Base-by-base conservation (phyloP, 2,329 filamentous ascomycete genomes). In the Geosmithia flava region DNA sequence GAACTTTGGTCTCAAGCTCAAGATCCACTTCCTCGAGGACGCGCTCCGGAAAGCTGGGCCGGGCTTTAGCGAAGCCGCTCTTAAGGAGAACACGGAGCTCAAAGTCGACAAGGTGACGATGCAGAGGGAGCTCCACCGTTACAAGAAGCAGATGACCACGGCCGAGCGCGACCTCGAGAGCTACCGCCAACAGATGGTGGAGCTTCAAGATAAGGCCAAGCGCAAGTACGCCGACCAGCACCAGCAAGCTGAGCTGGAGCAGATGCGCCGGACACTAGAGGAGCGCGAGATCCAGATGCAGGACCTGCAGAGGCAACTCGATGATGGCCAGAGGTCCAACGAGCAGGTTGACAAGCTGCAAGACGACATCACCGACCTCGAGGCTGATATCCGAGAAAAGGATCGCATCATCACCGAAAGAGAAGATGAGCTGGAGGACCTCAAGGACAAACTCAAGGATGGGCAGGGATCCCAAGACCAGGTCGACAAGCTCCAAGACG, bases 11-110 rank as follows among this genome's bases (percentile, higher is more conserved):
- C 74, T 98, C 48, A 97, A 97, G 66, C 76, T 97, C 56, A 96
- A 95, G 65, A 95, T 97, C 47, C 89, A 97, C 64, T 98, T 95
- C 62, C 75, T 98, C 49, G 89, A 98, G 63, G 88, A 97, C 56
- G 87, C 87, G 15, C 68, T 98, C 46, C 80, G 83, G 47, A 95
- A 94, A 62, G 80, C 85, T 48, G 91, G 91, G 1, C 89, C 87
- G 7, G 88, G 90, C 48, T 93, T 90, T 69, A 94, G 90, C 58
- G 85, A 95, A 63, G 81, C 81, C 29, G 88, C 91, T 3, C 70
- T 98, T 27, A 88, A 87, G 61, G 93, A 98, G 66, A 98, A 98
- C 61, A 94, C 93, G 3, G 90, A 95, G 54, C 79, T 98, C 48
- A 97, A 97, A 64, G 89, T 95, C 50, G 85, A 93, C 66, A 87